Conservation (phyloP, 192 early-diverging fungal species). For the Geranomyces michiganensis region DNA sequence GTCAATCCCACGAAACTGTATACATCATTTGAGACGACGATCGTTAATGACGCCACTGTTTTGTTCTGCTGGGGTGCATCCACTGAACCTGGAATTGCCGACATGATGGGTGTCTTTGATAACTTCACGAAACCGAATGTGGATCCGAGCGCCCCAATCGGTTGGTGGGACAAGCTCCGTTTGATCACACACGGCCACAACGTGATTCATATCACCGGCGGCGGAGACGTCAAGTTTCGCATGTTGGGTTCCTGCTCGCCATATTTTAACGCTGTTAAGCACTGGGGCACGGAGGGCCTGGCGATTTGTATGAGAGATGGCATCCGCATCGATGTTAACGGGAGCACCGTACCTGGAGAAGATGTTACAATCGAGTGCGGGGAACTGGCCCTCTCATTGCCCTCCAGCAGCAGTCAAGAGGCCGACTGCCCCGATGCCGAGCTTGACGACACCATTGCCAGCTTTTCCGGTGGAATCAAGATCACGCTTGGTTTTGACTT, state of each 20-base stretch:
- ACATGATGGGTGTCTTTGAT: slow-evolving; percentile 53
- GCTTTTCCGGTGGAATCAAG: slow-evolving; percentile 48
- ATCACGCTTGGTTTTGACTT: slow-evolving; percentile 44
- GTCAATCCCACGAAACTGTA: slow-evolving; percentile 58
- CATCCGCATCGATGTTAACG: slow-evolving; percentile 36
- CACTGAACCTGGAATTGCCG: slow-evolving; percentile 47
- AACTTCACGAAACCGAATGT: slow-evolving; percentile 52
- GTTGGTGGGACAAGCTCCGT: slow-evolving; percentile 64
- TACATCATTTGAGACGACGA: slow-evolving; percentile 31
- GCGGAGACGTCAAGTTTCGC: slow-evolving; percentile 45
- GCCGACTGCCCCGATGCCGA: no score
- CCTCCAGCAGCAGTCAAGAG: slow-evolving; percentile 22
- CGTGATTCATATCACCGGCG: slow-evolving; percentile 41
- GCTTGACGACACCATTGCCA: slow-evolving; percentile 29
- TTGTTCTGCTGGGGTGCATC: slow-evolving; percentile 40
- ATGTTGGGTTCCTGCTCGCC: slow-evolving; percentile 51
- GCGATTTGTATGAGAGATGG: slow-evolving; percentile 44
- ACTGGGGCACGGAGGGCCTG: slow-evolving; percentile 53
- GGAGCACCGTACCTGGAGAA: slow-evolving; percentile 21
- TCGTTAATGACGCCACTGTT: slow-evolving; percentile 27
- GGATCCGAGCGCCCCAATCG: slow-evolving; percentile 55
- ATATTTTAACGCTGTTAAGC: slow-evolving; percentile 47
- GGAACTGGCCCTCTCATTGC: slow-evolving; percentile 39
- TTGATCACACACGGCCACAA: slow-evolving; percentile 53
- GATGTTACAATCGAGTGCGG: slow-evolving; percentile 52